A percentile compares a stretch with the other conserved stretches of the same genome.
phyloP scores from a whole-genome alignment of 2,329 filamentous ascomycete species.

The Exophiala lecanii-corni region DNA sequence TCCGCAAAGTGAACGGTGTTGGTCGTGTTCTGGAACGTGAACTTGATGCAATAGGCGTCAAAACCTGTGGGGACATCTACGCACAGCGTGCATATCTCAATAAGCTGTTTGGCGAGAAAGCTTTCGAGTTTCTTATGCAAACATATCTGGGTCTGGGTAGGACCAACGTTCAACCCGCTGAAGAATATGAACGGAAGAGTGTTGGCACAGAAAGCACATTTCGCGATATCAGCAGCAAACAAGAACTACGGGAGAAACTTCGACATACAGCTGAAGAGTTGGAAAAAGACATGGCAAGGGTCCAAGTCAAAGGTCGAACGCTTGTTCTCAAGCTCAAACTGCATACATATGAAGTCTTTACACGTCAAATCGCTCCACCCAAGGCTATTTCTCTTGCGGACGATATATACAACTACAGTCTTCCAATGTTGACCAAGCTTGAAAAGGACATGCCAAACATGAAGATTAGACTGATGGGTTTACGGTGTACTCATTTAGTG shows the following conservation, averaged over 20 bases:
- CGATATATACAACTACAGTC: slow-evolving; percentile 74
- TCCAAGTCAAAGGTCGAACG: slow-evolving; percentile 83
- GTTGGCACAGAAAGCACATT: slow-evolving; percentile 94
- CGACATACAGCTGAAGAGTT: slow-evolving; percentile 77
- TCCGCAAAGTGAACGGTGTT: slow-evolving; percentile 91
- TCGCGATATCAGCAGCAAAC: slow-evolving; percentile 66
- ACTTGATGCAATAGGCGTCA: slow-evolving; percentile 78
- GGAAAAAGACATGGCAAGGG: slow-evolving; percentile 74
- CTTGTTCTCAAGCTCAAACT: slow-evolving; percentile 89
- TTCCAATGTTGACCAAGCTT: slow-evolving; percentile 79
- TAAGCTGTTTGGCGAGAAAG: slow-evolving; percentile 84
- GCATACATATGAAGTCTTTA: slow-evolving; percentile 88
- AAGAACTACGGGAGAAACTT: slow-evolving; percentile 69
- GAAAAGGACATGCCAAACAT: slow-evolving; percentile 77
- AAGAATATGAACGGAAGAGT: slow-evolving; percentile 87
- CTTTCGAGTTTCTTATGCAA: slow-evolving; percentile 77
- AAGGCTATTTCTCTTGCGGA: slow-evolving; percentile 68
- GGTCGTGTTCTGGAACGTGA: slow-evolving; percentile 90
- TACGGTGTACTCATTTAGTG: slow-evolving; percentile 81
- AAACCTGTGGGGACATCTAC: slow-evolving; percentile 85
- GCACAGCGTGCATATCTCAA: slow-evolving; percentile 66
- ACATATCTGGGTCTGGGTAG: slow-evolving; percentile 83
- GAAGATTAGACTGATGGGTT: slow-evolving; percentile 78
- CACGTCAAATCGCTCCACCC: slow-evolving; percentile 70
- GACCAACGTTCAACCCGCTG: slow-evolving; percentile 77